Evolutionary conservation across 306 rosid species (phyloP), one percentile per base, ranked within the genome.

Genomic region (Leucaena leucocephala): DNA sequence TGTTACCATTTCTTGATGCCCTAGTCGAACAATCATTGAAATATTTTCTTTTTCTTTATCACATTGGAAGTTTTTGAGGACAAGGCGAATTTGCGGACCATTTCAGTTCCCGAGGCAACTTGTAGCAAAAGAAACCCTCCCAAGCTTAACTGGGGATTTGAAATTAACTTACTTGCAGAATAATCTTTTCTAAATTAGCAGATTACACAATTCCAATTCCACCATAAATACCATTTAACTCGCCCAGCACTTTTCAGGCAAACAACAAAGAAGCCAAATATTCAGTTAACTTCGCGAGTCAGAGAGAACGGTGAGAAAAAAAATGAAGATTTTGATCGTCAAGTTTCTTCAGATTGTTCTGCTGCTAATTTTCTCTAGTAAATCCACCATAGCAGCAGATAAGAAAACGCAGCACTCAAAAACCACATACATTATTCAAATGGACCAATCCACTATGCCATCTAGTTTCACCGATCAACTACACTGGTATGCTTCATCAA

Each of bases 391-490:
- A 14, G 92, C 91, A 27, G 27, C 27, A 81, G 89, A 77, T 39
- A 85, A 81, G 71, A 70, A 78, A 72, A 81, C 86, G 61, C 81
- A 70, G 45, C 77, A 82, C 34, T 17, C 75, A 39, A 92, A 90
- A 73, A 82, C 45, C 71, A 94, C 97, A 66, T 94, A 87, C 81
- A 87, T 94, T 82, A 54, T 94, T 77, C 97, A 87, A 86, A 91
- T 91, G 98, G 98, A 92, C 87, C 87, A 80, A 84, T 59, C 88
- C 72, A 80, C 48, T 79, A 94, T 91, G 97, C 97, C 98, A 11
- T 59, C 74, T 74, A 87, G 72, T 46, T 94, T 89, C 79, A 72
- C 75, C 7, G 86, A 91, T 70, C 95, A 88, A 66, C 83, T 83
- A 67, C 71, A 82, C 1, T 92, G 97, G 98, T 95, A 87, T 49